Conservation (phyloP, 176 grass and related monocot species). For the Triticum urartu region DNA sequence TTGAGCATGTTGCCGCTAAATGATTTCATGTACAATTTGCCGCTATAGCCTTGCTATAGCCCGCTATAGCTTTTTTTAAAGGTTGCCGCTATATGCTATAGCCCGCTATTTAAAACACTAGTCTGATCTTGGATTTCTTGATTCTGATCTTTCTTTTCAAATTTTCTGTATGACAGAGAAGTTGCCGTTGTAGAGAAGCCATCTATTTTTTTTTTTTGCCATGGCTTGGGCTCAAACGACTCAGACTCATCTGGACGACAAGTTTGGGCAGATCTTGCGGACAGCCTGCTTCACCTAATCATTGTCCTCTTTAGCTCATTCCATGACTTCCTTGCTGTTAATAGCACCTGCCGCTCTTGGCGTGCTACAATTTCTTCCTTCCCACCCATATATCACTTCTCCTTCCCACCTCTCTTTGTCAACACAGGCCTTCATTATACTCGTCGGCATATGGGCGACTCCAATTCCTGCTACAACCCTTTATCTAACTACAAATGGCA, state of each 20-base stretch:
- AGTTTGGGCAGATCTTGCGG: conserved; percentile 41
- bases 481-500: neutral
- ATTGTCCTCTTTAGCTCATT: conserved; percentile 22
- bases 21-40: too few relatives aligned
- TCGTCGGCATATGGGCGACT: neutral
- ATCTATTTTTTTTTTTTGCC: neutral
- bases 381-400: neutral
- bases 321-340: too few relatives aligned
- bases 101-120: too few relatives aligned
- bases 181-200: neutral
- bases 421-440: neutral
- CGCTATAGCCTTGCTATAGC: too few relatives aligned
- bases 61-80: too few relatives aligned
- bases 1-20: too few relatives aligned
- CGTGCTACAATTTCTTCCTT: conserved; percentile 15
- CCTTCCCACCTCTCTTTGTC: conserved; percentile 41
- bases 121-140: neutral
- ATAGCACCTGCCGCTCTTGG: conserved; percentile 42
- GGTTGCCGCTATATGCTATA: too few relatives aligned
- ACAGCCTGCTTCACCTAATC: conserved; percentile 43
- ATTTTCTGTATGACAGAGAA: neutral
- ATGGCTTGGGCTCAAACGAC: too few relatives aligned
- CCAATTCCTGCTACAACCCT: neutral
- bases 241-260: neutral
- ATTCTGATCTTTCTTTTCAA: neutral